Percentiles rank a stretch among this genome's conserved stretches.
These are phyloP conservation scores for Suillus cothurnatus DNA, from an alignment of 768 basidiomycete genomes.

Conservation along the genomic window DNA sequence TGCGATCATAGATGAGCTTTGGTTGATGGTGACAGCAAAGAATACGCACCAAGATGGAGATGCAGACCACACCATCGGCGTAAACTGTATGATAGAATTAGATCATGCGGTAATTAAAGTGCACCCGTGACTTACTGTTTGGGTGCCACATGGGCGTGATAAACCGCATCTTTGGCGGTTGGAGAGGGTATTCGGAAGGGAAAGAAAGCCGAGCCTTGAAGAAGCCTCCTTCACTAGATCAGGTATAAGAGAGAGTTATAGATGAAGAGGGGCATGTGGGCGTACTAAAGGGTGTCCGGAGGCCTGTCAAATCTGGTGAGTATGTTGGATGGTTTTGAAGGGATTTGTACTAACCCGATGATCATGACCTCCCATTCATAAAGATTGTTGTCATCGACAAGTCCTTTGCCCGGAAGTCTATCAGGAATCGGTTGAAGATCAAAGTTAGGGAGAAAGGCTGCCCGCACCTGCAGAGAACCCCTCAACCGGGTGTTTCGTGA, in stretches of 20 bases:
- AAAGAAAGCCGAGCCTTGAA: conserved; percentile 91
- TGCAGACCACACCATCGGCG: conserved; percentile 88
- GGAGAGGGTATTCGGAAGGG: conserved; percentile 86
- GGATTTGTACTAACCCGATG: conserved; percentile 68
- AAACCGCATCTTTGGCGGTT: conserved; percentile 96
- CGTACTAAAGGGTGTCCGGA: conserved; percentile 90
- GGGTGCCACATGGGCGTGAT: conserved; percentile 97
- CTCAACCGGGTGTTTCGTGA: conserved; percentile 92
- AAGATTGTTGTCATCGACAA: conserved; percentile 93
- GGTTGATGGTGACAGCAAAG: neutral
- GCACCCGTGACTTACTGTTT: conserved; percentile 66
- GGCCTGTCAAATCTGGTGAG: conserved; percentile 55
- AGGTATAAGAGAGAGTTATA: conserved; percentile 8
- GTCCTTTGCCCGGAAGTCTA: conserved; percentile 53
- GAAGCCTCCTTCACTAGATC: conserved; percentile 86
- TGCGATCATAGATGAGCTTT: conserved; percentile 32
- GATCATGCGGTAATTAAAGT: neutral
- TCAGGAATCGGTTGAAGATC: conserved; percentile 37
- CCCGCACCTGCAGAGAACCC: conserved; percentile 90
- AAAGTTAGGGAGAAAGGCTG: conserved; percentile 27
- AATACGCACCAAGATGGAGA: conserved; percentile 79
- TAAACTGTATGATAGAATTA: conserved; percentile 63
- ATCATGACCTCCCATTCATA: conserved; percentile 97
- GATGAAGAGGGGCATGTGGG: conserved; percentile 11
- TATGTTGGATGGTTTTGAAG: conserved; percentile 17